Base-by-base conservation (phyloP, 2,329 filamentous ascomycete species). In the Microascus cirrosus region DNA sequence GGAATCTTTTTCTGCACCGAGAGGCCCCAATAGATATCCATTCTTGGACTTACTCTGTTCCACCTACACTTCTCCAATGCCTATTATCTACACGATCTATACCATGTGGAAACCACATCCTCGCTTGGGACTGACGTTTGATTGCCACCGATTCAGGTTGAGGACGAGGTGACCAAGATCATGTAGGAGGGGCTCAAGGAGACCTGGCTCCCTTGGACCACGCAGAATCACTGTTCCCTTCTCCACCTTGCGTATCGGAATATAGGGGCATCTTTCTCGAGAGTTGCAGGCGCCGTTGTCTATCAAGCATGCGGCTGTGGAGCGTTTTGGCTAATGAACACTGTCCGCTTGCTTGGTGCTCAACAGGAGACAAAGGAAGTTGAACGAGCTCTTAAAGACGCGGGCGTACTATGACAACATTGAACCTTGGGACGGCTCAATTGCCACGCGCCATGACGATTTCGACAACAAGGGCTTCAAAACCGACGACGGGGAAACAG, bases 111-210 rank as follows among this genome's bases (percentile, higher is more conserved):
- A 2, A 15, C 7, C 13, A 20, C 32, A 53, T 58, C 50, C 48
- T 50, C 34, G 28, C 34, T 58, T 24, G 56, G 51, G 56, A 53
- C 56, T 58, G 56, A 58, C 56, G 35, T 54, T 54, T 53, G 39
- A 12, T 73, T 75, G 71, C 66, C 60, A 62, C 62, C 58, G 64
- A 68, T 70, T 72, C 83, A 93, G 89, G 87, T 90, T 75, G 89
- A 93, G 79, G 89, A 92, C 77, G 89, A 92, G 76, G 84, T 92
- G 72, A 91, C 88, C 67, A 93, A 89, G 76, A 89, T 95, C 76
- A 91, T 92, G 87, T 92, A 86, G 73, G 71, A 67, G 57, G 64
- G 65, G 61, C 24, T 24, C 45, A 50, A 22, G 45, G 45, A 50
- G 45, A 8, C 45, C 22, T 50, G n/a, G 18, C 22, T 50, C 36